These are phyloP conservation scores for Tylopilus rubrobrunneus DNA, from an alignment of 768 basidiomycete species.

Conservation along the genomic window DNA sequence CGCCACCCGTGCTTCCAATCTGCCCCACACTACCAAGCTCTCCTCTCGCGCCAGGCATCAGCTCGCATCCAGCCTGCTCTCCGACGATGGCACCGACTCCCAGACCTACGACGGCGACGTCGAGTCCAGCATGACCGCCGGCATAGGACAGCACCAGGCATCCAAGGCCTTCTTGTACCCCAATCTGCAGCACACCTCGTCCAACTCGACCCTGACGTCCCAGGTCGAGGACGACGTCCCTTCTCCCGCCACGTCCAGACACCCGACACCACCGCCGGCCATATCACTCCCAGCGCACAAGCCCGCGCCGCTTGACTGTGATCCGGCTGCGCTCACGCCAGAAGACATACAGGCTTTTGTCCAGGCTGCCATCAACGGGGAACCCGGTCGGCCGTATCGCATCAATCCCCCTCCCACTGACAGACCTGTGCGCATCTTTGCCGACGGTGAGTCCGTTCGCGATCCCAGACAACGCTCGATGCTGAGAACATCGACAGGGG, in stretches of 20 bases:
- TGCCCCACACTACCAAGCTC: constrained; percentile 23
- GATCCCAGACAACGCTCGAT: not conserved
- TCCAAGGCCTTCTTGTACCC: constrained; percentile 26
- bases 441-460: constrained; percentile 64
- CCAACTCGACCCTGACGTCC: constrained; percentile 51
- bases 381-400: constrained; percentile 62
- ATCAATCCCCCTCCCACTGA: constrained; percentile 81
- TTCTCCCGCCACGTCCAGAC: constrained; percentile 19
- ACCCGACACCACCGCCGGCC: constrained; percentile 20
- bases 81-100: constrained; percentile 75
- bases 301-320: constrained; percentile 34
- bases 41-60: constrained; percentile 42
- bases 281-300: constrained; percentile 33
- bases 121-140: constrained; percentile 69
- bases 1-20: constrained; percentile 12
- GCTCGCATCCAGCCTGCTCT: constrained; percentile 51
- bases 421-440: constrained; percentile 85
- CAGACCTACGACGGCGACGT: constrained; percentile 91
- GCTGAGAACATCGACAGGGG: constrained; percentile 47
- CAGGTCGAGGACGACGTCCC: constrained; percentile 28
- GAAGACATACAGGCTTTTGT: constrained; percentile 83
- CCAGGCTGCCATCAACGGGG: constrained; percentile 69
- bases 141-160: constrained; percentile 39
- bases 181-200: constrained; percentile 40
- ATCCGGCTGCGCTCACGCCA: constrained; percentile 62